Evolutionary conservation across 2,329 filamentous ascomycete genomes (phyloP), one percentile per base, ranked within the genome.

Genomic region (Fusarium sp.): DNA sequence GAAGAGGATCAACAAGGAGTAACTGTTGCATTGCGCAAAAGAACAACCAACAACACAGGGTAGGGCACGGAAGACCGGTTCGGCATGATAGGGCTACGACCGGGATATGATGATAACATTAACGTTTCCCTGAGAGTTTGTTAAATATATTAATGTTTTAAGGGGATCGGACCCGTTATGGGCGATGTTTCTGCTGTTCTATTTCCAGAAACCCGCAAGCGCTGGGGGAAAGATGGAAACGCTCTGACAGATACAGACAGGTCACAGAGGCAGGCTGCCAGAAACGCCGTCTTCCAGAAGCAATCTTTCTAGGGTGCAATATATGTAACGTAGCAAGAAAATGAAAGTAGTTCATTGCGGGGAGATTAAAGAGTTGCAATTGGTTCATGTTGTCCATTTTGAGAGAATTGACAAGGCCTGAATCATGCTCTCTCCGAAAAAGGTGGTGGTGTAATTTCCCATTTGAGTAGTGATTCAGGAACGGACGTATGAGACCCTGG

Each of bases 1-100:
- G 89, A 86, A 85, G 79, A 86, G 84, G 76, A 88, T 91, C 76
- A 90, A 89, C 80, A 89, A 88, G 80, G 82, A 86, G 50, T 86
- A 83, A 61, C 42, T 48, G 61, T 50, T n/a, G 35, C 42, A 65
- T 54, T 27, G 40, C 33, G 40, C 46, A 40, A 63, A 38, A 17
- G 15, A 48, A 6, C 30, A 42, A 40, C 37, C 57, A 44, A 46
- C 52, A 62, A 23, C 13, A 40, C 52, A 57, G 38, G 63, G 58
- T 53, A 71, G 59, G 63, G 62, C 44, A 50, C n/a, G 13, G 42
- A 44, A 44, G 44, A 46, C 55, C 32, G 40, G 57, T 55, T 67
- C 46, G 32, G 55, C 35, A 70, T 58, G 71, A 56, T 64, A 73
- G 65, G 72, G 72, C 55, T 71, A 61, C 33, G 44, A 50, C 64